A percentile compares a stretch with the other conserved stretches of the same genome.
Conservation (phyloP, 139 green algal genomes). For the Chlorella sp. region DNA sequence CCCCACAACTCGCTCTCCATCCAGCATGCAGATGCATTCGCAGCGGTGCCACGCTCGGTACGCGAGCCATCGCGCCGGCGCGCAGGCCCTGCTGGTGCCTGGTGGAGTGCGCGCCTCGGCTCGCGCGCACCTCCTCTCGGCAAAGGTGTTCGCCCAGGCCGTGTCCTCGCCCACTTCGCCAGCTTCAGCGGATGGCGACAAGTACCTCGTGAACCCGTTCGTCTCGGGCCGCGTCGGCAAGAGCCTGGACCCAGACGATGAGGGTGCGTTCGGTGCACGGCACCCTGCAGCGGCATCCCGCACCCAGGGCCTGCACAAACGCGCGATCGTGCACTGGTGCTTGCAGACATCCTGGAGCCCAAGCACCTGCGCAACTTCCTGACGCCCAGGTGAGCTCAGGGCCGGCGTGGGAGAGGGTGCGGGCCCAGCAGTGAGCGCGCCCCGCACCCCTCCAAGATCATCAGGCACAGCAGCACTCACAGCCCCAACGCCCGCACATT, state of each 20-base stretch:
- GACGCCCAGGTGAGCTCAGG: conserved; percentile 10
- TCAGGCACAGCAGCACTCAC: neutral
- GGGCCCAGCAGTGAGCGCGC: neutral
- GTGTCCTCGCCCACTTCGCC: too few species aligned
- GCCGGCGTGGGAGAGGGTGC: neutral
- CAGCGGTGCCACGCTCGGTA: too few species aligned
- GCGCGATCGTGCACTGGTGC: neutral
- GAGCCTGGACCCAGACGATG: neutral
- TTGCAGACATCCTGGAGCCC: conserved; percentile 15
- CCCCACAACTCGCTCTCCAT: too few species aligned
- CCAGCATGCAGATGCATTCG: too few species aligned
- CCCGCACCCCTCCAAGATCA: neutral
- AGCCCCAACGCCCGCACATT: neutral
- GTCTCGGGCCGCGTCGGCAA: neutral
- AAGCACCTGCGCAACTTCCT: conserved; percentile 20
- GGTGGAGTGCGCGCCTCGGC: too few species aligned
- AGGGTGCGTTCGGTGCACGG: neutral
- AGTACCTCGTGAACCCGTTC: neutral
- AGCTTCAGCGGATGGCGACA: neutral
- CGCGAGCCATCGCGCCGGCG: too few species aligned
- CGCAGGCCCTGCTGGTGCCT: too few species aligned
- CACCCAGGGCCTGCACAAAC: too few species aligned
- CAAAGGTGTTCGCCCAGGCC: too few species aligned
- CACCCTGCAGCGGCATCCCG: neutral
- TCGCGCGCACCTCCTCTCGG: too few species aligned